Conservation (phyloP, 2,329 filamentous ascomycete genomes). For the Neopestalotiopsis clavispora region DNA sequence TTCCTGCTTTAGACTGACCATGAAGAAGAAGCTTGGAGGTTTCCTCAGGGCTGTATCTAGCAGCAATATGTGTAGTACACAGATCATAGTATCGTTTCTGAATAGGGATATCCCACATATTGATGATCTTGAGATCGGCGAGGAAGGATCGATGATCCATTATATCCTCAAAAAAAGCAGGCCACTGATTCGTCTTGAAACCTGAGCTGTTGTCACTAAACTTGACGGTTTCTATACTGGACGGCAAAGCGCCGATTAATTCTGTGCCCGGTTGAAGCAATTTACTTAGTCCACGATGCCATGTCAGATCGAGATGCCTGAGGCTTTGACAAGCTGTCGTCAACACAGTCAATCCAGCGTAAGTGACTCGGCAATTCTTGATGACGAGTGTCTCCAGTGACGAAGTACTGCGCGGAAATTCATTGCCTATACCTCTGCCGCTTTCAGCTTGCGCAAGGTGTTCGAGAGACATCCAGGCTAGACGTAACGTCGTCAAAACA, state of each 20-base stretch:
- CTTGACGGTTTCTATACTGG: slow-evolving; percentile 2
- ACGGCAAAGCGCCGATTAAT: background rate
- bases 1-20: background rate
- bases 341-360: background rate
- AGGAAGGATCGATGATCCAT: background rate
- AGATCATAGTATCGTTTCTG: background rate
- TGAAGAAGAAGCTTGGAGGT: background rate
- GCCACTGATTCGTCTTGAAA: background rate
- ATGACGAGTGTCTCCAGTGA: background rate
- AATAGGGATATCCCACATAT: slow-evolving; percentile 8
- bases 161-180: background rate
- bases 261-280: background rate
- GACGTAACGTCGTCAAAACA: background rate
- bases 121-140: background rate
- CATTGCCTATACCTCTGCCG: background rate
- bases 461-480: background rate
- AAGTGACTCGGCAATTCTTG: background rate
- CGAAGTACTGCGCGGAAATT: background rate
- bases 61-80: background rate
- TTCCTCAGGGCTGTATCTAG: too few relatives aligned
- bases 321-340: background rate
- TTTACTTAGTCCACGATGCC: background rate
- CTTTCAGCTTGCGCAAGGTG: background rate
- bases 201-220: background rate
- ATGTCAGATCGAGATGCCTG: background rate